These are phyloP conservation scores for Trichoderma sp. DNA, from an alignment of 2,329 filamentous ascomycete genomes.

Conservation along the genomic window DNA sequence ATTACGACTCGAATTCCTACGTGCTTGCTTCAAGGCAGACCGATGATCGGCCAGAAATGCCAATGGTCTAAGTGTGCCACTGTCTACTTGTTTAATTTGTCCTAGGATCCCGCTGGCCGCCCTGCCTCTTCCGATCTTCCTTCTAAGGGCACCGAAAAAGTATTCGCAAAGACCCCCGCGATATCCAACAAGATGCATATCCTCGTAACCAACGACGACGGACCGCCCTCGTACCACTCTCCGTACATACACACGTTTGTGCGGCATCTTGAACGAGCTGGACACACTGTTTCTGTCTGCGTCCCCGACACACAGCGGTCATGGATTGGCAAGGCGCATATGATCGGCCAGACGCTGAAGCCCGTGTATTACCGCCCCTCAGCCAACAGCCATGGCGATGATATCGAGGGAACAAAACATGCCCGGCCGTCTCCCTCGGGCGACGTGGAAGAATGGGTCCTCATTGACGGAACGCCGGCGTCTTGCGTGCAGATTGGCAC, in stretches of 20 bases:
- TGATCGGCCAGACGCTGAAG: constrained; percentile 85
- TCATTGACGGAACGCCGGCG: constrained; percentile 80
- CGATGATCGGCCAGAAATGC: not conserved
- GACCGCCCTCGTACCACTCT: constrained; percentile 75
- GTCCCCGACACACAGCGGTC: constrained; percentile 90
- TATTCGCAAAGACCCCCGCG: not conserved
- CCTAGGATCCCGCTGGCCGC: not conserved
- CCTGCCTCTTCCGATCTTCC: not conserved
- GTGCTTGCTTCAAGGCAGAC: constrained; percentile 6
- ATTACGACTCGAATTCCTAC: not conserved
- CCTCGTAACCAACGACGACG: constrained; percentile 77
- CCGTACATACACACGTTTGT: constrained; percentile 80
- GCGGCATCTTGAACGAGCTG: constrained; percentile 69
- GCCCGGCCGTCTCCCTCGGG: constrained; percentile 57
- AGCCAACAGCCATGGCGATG: constrained; percentile 46
- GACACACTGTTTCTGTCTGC: constrained; percentile 88
- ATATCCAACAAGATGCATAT: constrained; percentile 56
- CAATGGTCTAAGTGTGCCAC: not conserved
- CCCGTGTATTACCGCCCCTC: constrained; percentile 78
- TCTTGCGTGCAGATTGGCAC: constrained; percentile 82
- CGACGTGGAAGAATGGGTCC: constrained; percentile 74
- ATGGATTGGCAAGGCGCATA: constrained; percentile 98
- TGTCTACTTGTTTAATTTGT: not conserved
- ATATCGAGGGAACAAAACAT: constrained; percentile 67
- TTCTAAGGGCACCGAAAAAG: not conserved